Evolutionary conservation across 1,139 yeast genomes (phyloP).

Genomic region (Suhomyces panamericanus): DNA sequence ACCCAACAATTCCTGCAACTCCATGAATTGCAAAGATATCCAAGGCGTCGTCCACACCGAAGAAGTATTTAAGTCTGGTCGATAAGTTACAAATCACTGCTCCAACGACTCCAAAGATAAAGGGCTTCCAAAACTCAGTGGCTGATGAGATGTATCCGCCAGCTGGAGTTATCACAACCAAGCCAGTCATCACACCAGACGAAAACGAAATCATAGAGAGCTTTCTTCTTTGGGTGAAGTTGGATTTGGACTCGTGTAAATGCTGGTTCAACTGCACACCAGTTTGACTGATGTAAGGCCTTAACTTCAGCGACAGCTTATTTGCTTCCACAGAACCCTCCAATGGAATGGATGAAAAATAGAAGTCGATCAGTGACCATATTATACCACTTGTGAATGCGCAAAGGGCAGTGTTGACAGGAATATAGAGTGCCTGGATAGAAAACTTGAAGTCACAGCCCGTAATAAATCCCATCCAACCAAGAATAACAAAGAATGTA

Average conservation of each 20-base stretch:
- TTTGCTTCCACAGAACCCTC: slow-evolving; percentile 20
- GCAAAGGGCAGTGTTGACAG: slow-evolving; percentile 38
- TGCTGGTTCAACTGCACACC: slow-evolving; percentile 23
- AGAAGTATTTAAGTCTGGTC: slow-evolving; percentile 43
- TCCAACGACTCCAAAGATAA: slow-evolving; percentile 43
- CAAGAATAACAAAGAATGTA: slow-evolving; percentile 41
- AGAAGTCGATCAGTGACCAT: slow-evolving; percentile 44
- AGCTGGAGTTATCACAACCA: slow-evolving; percentile 48
- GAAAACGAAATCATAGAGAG: slow-evolving; percentile 43
- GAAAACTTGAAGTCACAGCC: slow-evolving; percentile 48
- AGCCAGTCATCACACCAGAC: slow-evolving; percentile 46
- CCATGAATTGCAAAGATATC: slow-evolving; percentile 51
- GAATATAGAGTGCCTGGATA: slow-evolving; percentile 32
- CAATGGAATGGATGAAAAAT: slow-evolving; percentile 41
- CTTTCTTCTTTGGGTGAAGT: slow-evolving; percentile 27
- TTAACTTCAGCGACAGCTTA: background rate
- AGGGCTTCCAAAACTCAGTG: slow-evolving; percentile 43
- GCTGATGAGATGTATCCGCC: slow-evolving; percentile 45
- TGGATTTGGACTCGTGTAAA: slow-evolving; percentile 24
- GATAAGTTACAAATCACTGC: slow-evolving; percentile 39
- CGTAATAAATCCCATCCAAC: slow-evolving; percentile 49
- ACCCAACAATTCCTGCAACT: slow-evolving; percentile 45
- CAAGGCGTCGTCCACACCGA: slow-evolving; percentile 45
- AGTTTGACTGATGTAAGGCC: slow-evolving; percentile 18
- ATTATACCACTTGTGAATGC: slow-evolving; percentile 38